phyloP scores from a whole-genome alignment of 2,329 filamentous ascomycete genomes.

The Lachnellula subtilissima region DNA sequence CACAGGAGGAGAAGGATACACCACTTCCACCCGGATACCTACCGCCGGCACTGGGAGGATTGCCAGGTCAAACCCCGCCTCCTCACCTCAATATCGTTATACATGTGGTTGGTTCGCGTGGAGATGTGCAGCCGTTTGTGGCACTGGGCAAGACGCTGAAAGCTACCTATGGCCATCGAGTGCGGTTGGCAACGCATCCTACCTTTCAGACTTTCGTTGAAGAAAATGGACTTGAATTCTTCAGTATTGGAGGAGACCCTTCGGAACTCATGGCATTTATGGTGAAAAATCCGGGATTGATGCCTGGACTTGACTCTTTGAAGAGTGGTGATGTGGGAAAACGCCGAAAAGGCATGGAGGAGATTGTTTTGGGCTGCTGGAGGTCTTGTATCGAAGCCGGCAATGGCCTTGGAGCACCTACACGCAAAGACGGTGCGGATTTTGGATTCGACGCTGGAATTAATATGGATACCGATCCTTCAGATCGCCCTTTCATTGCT shows the following conservation, averaged over 20 bases:
- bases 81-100: slow-evolving; percentile 65
- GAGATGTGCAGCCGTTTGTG: slow-evolving; percentile 73
- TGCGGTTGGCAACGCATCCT: slow-evolving; percentile 68
- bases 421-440: slow-evolving; percentile 21
- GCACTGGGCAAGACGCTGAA: slow-evolving; percentile 63
- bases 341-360: slow-evolving; percentile 67
- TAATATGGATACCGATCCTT: slow-evolving; percentile 30
- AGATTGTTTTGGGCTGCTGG: slow-evolving; percentile 84
- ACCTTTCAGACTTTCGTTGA: slow-evolving; percentile 65
- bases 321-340: slow-evolving; percentile 73
- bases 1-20: slow-evolving; percentile 44
- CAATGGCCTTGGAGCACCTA: slow-evolving; percentile 45
- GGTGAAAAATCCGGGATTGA: slow-evolving; percentile 82
- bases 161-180: slow-evolving; percentile 62
- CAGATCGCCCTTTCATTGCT: slow-evolving; percentile 65
- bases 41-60: slow-evolving; percentile 65
- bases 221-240: slow-evolving; percentile 70
- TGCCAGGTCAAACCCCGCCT: slow-evolving; percentile 53
- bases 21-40: slow-evolving; percentile 65
- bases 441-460: slow-evolving; percentile 29
- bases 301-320: slow-evolving; percentile 75
- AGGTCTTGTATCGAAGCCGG: slow-evolving; percentile 77
- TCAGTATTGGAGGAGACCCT: slow-evolving; percentile 70
- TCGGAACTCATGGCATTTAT: slow-evolving; percentile 80
- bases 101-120: slow-evolving; percentile 69